These are phyloP conservation scores for Eimeria sp. DNA, from an alignment of 169 alveolate genomes.

Conservation along the genomic window DNA sequence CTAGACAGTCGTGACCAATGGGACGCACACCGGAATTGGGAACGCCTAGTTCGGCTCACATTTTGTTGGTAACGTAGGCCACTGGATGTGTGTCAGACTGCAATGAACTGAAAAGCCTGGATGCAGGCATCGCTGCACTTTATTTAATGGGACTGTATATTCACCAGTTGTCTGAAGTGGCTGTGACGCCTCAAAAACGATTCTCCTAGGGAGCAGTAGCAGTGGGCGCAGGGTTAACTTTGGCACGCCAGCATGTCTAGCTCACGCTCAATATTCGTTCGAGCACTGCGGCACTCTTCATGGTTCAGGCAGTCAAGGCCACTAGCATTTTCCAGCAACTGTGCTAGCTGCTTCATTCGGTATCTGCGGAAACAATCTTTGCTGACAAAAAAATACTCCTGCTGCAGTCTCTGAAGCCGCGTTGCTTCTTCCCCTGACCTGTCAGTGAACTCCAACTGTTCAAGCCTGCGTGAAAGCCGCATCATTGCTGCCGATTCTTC, in stretches of 20 bases:
- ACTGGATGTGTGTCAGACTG: background rate
- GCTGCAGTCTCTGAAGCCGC: slow-evolving; percentile 21
- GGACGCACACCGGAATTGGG: background rate
- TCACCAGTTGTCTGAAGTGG: background rate
- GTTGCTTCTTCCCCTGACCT: background rate
- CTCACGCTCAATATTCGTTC: slow-evolving; percentile 21
- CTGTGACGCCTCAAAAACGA: background rate
- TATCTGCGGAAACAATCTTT: slow-evolving; percentile 3
- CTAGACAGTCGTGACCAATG: background rate
- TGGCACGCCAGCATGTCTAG: background rate
- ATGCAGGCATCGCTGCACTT: background rate
- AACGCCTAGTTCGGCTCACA: background rate
- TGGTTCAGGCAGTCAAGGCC: slow-evolving; percentile 19
- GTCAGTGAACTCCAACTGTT: slow-evolving; percentile 42
- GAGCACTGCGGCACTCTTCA: slow-evolving; percentile 19
- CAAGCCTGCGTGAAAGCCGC: slow-evolving; percentile 32
- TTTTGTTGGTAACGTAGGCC: background rate
- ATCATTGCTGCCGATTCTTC: background rate
- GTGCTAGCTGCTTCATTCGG: slow-evolving; percentile 21
- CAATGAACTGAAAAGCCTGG: background rate
- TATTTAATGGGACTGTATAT: background rate
- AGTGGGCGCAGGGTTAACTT: background rate
- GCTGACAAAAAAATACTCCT: slow-evolving; percentile 61
- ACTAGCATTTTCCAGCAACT: slow-evolving; percentile 27
- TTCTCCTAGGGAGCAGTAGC: background rate